Percentiles rank a stretch among this genome's conserved stretches.
Conservation (phyloP, 2,329 filamentous ascomycete genomes). For the Cladophialophora exuberans region DNA sequence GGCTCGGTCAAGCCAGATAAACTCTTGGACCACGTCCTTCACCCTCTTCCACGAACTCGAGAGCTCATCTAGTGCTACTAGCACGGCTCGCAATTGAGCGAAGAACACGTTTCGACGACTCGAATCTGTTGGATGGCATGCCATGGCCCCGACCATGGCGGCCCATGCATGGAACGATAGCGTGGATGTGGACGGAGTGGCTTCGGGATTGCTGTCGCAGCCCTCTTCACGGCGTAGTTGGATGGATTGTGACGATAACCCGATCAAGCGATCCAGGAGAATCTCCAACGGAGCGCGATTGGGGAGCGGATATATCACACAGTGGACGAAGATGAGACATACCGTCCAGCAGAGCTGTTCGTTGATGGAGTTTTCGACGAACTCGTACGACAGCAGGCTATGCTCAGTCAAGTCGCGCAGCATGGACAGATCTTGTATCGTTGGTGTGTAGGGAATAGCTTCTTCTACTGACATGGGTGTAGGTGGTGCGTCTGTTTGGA, state of each 20-base stretch:
- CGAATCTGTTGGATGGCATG: neutral
- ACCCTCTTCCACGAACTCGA: neutral
- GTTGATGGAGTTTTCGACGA: neutral
- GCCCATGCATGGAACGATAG: neutral
- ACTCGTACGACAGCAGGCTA: neutral
- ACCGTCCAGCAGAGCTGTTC: neutral
- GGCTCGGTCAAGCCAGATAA: conserved; percentile 1
- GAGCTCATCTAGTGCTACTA: too few relatives aligned
- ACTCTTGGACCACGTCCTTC: neutral
- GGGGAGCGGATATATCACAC: neutral
- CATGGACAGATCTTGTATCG: neutral
- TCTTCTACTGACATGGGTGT: too few relatives aligned
- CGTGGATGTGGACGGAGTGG: too few relatives aligned
- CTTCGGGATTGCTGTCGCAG: too few relatives aligned
- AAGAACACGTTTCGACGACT: neutral
- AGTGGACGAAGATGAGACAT: neutral
- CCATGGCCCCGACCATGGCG: neutral
- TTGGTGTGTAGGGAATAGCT: neutral
- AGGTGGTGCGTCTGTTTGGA: neutral
- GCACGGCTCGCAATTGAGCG: too few relatives aligned
- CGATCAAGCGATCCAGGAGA: neutral
- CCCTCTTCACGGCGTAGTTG: too few relatives aligned
- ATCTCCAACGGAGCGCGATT: neutral
- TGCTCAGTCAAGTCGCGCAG: neutral
- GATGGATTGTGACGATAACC: too few relatives aligned